Base-by-base conservation (phyloP, 176 grass and related monocot genomes). In the Bolboschoenus planiculmis region DNA sequence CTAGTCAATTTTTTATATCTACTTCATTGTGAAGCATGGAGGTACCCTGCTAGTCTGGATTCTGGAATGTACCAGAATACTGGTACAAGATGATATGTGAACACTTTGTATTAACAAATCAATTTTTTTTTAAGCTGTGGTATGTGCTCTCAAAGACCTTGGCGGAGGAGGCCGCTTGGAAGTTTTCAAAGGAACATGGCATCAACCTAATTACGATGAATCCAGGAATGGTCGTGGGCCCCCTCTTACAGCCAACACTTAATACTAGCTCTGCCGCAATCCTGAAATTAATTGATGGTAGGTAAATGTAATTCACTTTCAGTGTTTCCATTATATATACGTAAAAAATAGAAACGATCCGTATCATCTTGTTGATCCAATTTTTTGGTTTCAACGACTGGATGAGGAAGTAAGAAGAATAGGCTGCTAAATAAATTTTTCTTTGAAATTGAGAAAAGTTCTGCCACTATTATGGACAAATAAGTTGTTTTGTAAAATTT, bases 71-170 rank as follows among this genome's bases (percentile, higher is more conserved):
- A 9, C 16, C 44, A n/a, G 63, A 73, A 27, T 44, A 74, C 68
- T 47, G 21, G 37, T 72, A 26, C 67, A 1, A 72, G 37, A 37
- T 67, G 15, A 13, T 42, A 44, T 14, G 39, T 20, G 15, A 72
- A 72, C 11, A 14, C 42, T 15, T 43, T 47, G 23, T 47, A 26
- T 27, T 73, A 47, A 74, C 68, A 74, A 46, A 10, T 46, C 40
- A 27, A 79, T 56, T 62, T 13, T 78, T 57, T 62, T 42, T 77
- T 61, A 86, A n/a, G 85, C n/a, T 81, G 66, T 86, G 85, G 85
- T 86, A 86, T 18, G 78, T 82, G 40, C 85, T 86, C 15, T 86
- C 85, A 0, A 86, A 86, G 78, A 86, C 85, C 29, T 59, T 86
- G 78, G 78, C 85, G 13, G 85, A 86, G 62, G 13, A 81, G 2